Evolutionary conservation across 2,329 filamentous ascomycete genomes (phyloP).

Genomic region (Fusarium succisae): DNA sequence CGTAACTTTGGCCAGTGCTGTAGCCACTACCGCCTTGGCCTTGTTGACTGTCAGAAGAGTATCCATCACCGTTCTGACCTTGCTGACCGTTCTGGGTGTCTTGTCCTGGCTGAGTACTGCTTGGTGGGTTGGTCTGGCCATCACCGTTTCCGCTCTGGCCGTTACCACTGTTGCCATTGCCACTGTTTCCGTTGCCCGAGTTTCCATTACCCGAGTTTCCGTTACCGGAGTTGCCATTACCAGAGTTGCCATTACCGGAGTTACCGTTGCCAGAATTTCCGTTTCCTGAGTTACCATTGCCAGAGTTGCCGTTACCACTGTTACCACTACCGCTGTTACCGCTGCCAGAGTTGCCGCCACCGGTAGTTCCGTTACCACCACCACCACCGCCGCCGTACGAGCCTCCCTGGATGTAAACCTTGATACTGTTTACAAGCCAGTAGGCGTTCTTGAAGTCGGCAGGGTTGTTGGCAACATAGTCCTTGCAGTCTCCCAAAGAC

Average conservation of each 20-base stretch:
- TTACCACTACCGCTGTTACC: neutral
- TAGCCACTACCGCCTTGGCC: neutral
- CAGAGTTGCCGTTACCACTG: neutral
- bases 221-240: neutral
- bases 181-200: neutral
- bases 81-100: neutral
- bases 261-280: neutral
- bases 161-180: conserved; percentile 4
- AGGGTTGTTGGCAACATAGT: conserved; percentile 78
- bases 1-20: conserved; percentile 3
- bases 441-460: conserved; percentile 75
- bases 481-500: conserved; percentile 72
- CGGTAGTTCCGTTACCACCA: neutral
- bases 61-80: neutral
- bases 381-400: neutral
- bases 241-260: neutral
- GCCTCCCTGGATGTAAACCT: conserved; percentile 60
- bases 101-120: neutral
- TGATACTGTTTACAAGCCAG: conserved; percentile 79
- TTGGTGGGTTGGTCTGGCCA: neutral
- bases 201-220: neutral
- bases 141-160: conserved; percentile 7
- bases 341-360: neutral
- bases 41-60: neutral
- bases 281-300: neutral